Conservation (phyloP, 257 asterid species). For the Nyctanthes arbortristis region DNA sequence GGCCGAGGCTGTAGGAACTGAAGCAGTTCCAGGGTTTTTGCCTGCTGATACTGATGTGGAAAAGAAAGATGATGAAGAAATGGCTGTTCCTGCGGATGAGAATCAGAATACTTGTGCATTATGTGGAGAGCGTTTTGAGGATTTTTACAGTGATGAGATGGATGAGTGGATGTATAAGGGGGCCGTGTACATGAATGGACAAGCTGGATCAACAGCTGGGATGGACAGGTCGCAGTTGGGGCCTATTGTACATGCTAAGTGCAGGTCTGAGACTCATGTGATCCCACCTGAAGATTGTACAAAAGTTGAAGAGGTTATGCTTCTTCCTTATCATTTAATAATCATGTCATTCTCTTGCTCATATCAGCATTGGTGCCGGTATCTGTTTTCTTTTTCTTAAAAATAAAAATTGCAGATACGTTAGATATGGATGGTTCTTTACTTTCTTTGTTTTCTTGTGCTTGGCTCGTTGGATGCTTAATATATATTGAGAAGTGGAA, state of each 20-base stretch:
- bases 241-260: slow-evolving; percentile 90
- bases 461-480: too few species aligned
- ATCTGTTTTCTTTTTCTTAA: neutral
- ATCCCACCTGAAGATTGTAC: slow-evolving; percentile 43
- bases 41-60: slow-evolving; percentile 65
- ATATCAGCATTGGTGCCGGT: neutral
- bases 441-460: neutral
- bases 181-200: slow-evolving; percentile 81
- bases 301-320: slow-evolving; percentile 57
- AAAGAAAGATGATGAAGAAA: slow-evolving; percentile 62
- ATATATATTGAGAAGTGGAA: too few species aligned
- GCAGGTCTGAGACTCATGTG: slow-evolving; percentile 80
- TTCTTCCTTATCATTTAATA: slow-evolving; percentile 12
- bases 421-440: neutral
- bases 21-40: slow-evolving; percentile 69
- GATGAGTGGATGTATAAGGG: slow-evolving; percentile 99
- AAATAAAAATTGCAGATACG: neutral
- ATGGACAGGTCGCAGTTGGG: slow-evolving; percentile 83
- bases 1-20: slow-evolving; percentile 77
- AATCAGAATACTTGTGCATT: slow-evolving; percentile 82
- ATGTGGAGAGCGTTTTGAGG: slow-evolving; percentile 93
- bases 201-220: slow-evolving; percentile 57
- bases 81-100: slow-evolving; percentile 97
- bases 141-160: slow-evolving; percentile 85
- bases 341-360: slow-evolving; percentile 1